A percentile compares a stretch with the other conserved stretches of the same genome.
Conservation (phyloP, 345 rosid species). For the Pseudoturritis turrita region DNA sequence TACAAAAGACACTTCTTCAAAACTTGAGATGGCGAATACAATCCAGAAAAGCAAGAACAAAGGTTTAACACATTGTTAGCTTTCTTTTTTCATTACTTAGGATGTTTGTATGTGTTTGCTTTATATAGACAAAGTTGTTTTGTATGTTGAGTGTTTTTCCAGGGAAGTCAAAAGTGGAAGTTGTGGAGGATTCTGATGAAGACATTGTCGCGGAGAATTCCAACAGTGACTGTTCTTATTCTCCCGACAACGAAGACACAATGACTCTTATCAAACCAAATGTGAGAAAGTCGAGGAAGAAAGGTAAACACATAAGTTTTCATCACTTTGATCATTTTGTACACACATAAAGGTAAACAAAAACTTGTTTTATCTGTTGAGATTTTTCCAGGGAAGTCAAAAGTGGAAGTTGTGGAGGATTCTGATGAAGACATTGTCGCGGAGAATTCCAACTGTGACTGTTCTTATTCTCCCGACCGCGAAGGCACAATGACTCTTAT, state of each 20-base stretch:
- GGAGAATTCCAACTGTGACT: neutral
- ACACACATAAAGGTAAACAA: too few relatives aligned
- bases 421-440: neutral
- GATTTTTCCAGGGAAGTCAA: neutral
- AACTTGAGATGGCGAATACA: neutral
- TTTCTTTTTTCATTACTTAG: neutral
- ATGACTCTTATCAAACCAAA: neutral
- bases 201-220: neutral
- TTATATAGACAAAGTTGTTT: neutral
- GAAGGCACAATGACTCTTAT: neutral
- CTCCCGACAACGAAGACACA: neutral
- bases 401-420: neutral
- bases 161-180: neutral
- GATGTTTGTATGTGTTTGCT: neutral
- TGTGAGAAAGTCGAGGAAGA: neutral
- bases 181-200: neutral
- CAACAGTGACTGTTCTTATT: neutral
- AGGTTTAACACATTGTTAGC: neutral
- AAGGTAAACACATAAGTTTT: too few relatives aligned
- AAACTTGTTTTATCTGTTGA: neutral
- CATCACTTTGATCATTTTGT: too few relatives aligned
- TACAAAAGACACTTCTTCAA: neutral
- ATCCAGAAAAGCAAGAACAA: neutral
- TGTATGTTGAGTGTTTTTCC: neutral
- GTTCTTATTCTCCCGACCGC: neutral